Evolutionary conservation across 2,329 filamentous ascomycete genomes (phyloP), one percentile per base, ranked within the genome.

Genomic region (Aspergillus glaucus): DNA sequence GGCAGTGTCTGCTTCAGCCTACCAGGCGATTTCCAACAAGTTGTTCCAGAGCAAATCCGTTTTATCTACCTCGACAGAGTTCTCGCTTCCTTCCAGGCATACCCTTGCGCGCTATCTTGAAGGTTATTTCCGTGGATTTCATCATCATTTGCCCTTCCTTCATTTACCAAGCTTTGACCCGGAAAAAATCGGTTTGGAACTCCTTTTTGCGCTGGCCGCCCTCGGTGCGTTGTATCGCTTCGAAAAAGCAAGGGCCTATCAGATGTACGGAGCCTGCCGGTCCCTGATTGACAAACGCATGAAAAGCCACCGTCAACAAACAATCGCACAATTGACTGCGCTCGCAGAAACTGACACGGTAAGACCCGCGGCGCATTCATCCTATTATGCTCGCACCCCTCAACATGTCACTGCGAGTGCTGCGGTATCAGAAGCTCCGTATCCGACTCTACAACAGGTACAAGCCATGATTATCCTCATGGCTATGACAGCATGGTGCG

Each of bases 91-190:
- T 0, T 86, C 83, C 5, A 76, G 83, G 1, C 77, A 85, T 54
- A 84, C 84, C 0, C 62, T 87, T 15, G 80, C 79, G 3, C 71
- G 85, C 17, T 87, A 86, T 54, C 66, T 87, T 22, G 81, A 84
- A 52, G 82, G 82, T 1, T 88, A 86, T 55, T 77, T 86, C 44
- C 78, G 75, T 48, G 82, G 84, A 0, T 86, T 87, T 48, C 73
- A 80, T 52, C 71, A 76, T 22, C 76, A 79, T 47, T 68, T 79
- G 32, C 78, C 77, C 0, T 79, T 87, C 50, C 66, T 87, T 17
- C 85, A 88, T 59, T 68, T 86, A 3, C 79, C 84, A 0, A 86
- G 83, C 0, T 72, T 87, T 43, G 73, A 74, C 1, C 74, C 79
- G 0, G 75, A 75, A 1, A 77, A 79, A 12, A 74, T 80, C 10